phyloP scores from a whole-genome alignment of 441 rosid genomes.

The Theobroma grandiflorum region DNA sequence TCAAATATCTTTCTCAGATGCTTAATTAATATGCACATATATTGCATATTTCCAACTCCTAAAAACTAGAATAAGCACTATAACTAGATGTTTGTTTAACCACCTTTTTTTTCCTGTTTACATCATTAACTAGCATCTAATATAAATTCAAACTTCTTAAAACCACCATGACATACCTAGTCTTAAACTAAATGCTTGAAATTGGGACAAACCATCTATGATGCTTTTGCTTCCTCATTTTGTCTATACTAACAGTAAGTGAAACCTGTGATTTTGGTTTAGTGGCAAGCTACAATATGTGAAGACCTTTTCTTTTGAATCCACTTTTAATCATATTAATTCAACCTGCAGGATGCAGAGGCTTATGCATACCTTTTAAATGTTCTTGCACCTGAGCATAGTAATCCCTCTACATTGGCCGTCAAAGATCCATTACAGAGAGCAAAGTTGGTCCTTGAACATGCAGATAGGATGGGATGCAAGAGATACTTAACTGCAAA shows the following conservation, averaged over 20 bases:
- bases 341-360: conserved; percentile 83
- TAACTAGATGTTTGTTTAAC: not conserved
- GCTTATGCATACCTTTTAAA: conserved; percentile 93
- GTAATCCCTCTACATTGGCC: conserved; percentile 59
- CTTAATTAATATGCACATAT: not conserved
- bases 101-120: not conserved
- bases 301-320: not conserved
- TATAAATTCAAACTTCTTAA: not conserved
- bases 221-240: not conserved
- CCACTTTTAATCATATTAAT: conserved; percentile 10
- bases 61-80: not conserved
- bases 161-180: not conserved
- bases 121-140: conserved; percentile 5
- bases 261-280: conserved; percentile 12
- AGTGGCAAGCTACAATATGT: conserved; percentile 1
- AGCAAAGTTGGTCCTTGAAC: conserved; percentile 92
- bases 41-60: not conserved
- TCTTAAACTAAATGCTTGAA: not conserved
- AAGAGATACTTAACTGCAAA: conserved; percentile 90
- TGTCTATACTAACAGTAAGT: conserved; percentile 11
- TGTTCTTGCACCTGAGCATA: conserved; percentile 89
- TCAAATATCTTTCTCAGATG: conserved; percentile 11
- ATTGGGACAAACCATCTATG: not conserved
- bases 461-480: conserved; percentile 96
- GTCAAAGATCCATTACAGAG: conserved; percentile 64